Evolutionary conservation across 2,329 filamentous ascomycete species (phyloP).

Genomic region (Stromatinia cepivora): DNA sequence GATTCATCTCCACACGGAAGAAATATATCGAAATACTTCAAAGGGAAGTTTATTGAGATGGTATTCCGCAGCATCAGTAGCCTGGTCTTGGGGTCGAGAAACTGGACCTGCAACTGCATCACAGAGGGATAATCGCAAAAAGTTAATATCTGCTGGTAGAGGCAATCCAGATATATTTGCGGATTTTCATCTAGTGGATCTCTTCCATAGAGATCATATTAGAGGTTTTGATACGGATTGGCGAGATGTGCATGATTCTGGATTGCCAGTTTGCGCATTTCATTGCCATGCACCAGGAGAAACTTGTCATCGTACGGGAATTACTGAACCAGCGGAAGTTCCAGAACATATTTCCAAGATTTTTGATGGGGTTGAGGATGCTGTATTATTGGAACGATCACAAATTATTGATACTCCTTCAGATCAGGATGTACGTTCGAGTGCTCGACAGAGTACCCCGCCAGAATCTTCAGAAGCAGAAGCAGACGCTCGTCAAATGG

Average conservation of each 20-base stretch:
- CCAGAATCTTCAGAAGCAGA: neutral
- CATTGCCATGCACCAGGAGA: constrained; percentile 8
- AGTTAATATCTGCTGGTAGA: constrained; percentile 4
- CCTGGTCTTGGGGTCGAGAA: constrained; percentile 18
- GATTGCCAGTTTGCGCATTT: constrained; percentile 7
- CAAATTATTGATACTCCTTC: constrained; percentile 12
- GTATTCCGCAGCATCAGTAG: constrained; percentile 17
- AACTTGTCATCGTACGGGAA: constrained; percentile 16
- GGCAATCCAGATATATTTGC: neutral
- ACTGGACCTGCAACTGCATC: constrained; percentile 14
- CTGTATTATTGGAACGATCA: constrained; percentile 5
- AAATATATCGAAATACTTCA: constrained; percentile 13
- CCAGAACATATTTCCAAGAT: constrained; percentile 6
- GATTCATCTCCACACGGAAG: neutral
- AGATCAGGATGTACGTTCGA: neutral
- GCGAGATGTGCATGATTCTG: constrained; percentile 15
- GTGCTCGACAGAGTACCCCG: neutral
- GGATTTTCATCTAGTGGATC: constrained; percentile 2
- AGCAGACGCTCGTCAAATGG: neutral
- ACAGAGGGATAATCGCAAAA: constrained; percentile 13
- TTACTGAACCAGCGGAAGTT: constrained; percentile 6
- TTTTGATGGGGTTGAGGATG: constrained; percentile 1
- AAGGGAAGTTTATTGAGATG: constrained; percentile 15
- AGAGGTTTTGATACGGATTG: constrained; percentile 15
- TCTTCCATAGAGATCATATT: constrained; percentile 8